A percentile compares a stretch with the other conserved stretches of the same genome.
Conservation (phyloP, 208 protist species). For the Crithidia acanthocephali region DNA sequence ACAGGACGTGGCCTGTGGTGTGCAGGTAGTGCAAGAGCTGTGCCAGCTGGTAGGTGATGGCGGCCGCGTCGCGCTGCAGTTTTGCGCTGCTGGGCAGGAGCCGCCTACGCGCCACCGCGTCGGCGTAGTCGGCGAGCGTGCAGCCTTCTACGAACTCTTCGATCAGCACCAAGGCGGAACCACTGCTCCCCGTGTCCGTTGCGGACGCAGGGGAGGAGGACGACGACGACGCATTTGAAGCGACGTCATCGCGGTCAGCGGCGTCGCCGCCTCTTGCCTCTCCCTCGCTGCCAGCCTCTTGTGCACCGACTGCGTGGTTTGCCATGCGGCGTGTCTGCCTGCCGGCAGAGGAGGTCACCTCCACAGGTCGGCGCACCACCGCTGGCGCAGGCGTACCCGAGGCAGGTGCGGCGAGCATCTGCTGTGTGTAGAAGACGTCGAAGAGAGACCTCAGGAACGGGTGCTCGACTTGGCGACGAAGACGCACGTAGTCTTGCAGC, state of each 20-base stretch:
- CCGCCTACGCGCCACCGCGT: conserved; percentile 4
- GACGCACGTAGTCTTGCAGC: conserved; percentile 14
- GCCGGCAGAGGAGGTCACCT: neutral
- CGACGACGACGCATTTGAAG: neutral
- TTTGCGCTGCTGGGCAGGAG: neutral
- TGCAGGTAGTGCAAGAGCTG: conserved; percentile 26
- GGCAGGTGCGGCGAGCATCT: neutral
- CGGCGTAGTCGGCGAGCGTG: conserved; percentile 30
- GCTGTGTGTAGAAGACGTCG: conserved; percentile 31
- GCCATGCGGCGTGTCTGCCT: neutral
- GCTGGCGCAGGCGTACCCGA: neutral
- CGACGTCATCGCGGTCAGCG: neutral
- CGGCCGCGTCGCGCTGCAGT: conserved; percentile 22
- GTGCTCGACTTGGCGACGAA: conserved; percentile 29
- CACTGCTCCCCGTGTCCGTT: too few species aligned
- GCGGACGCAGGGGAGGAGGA: neutral
- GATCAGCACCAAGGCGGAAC: conserved; percentile 16
- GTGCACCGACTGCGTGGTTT: too few species aligned
- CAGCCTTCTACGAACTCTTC: conserved; percentile 33
- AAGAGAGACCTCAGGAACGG: conserved; percentile 26
- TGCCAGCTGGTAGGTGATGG: conserved; percentile 21
- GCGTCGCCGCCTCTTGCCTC: neutral
- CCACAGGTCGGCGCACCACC: neutral
- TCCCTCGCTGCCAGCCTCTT: neutral
- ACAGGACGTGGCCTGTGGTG: conserved; percentile 5